phyloP scores from a whole-genome alignment of 2,329 filamentous ascomycete species.

The Scedosporium boydii region DNA sequence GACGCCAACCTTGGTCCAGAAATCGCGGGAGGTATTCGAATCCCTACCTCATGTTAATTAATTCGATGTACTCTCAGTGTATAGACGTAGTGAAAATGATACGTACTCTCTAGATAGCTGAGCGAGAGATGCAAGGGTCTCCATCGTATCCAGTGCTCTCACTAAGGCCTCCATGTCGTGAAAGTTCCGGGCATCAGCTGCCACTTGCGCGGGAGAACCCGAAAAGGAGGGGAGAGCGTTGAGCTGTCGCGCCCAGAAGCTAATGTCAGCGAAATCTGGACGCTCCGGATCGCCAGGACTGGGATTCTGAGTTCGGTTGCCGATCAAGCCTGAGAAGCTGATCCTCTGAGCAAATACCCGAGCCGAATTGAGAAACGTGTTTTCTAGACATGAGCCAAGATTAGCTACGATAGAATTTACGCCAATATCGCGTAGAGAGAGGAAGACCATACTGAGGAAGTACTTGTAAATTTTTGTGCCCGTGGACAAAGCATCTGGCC shows the following conservation, averaged over 20 bases:
- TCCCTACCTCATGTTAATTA: slow-evolving; percentile 12
- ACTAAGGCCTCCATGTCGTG: slow-evolving; percentile 61
- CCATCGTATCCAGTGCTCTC: slow-evolving; percentile 55
- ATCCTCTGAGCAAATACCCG: slow-evolving; percentile 43
- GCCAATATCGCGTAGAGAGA: neutral
- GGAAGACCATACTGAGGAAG: slow-evolving; percentile 63
- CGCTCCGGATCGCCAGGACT: slow-evolving; percentile 27
- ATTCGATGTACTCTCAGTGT: neutral
- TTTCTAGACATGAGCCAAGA: slow-evolving; percentile 23
- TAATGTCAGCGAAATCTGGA: slow-evolving; percentile 26
- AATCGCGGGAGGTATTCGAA: slow-evolving; percentile 30
- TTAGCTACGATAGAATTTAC: slow-evolving; percentile 10
- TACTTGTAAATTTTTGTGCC: slow-evolving; percentile 70
- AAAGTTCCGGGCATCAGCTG: slow-evolving; percentile 50
- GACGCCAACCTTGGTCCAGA: slow-evolving; percentile 44
- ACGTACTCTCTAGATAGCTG: slow-evolving; percentile 43
- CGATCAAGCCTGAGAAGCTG: slow-evolving; percentile 37
- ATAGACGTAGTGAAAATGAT: neutral
- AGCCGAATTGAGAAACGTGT: slow-evolving; percentile 43
- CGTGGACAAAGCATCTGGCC: slow-evolving; percentile 58
- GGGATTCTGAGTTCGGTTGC: slow-evolving; percentile 20
- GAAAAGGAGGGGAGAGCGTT: slow-evolving; percentile 5
- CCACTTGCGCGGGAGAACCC: slow-evolving; percentile 31
- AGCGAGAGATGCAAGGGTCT: slow-evolving; percentile 52
- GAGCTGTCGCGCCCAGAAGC: slow-evolving; percentile 29